Evolutionary conservation across 768 basidiomycete species (phyloP).

Genomic region (Steccherinum ochraceum): DNA sequence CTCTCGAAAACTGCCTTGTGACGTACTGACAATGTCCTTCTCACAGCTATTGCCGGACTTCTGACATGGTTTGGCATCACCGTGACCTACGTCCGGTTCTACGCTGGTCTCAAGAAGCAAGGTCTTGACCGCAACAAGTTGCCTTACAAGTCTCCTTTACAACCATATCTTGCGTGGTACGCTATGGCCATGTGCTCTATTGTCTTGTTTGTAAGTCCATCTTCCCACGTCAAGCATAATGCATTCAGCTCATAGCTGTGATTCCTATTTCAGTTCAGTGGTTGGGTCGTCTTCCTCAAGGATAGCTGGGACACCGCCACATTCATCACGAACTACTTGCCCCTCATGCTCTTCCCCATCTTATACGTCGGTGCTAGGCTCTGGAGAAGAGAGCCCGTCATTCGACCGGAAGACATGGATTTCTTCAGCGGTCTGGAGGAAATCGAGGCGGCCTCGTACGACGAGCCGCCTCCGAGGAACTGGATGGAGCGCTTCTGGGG

Average conservation of each 20-base stretch:
- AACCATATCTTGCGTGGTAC: slow-evolving; percentile 37
- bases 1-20: too few species aligned
- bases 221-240: slow-evolving; percentile 27
- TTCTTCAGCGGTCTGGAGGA: slow-evolving; percentile 54
- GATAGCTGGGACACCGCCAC: slow-evolving; percentile 47
- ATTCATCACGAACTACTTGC: slow-evolving; percentile 86
- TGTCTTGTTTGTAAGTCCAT: slow-evolving; percentile 53
- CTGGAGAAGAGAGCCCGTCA: slow-evolving; percentile 39
- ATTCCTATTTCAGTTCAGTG: slow-evolving; percentile 49
- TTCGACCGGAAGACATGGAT: slow-evolving; percentile 71
- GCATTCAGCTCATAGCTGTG: slow-evolving; percentile 22
- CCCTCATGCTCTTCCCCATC: slow-evolving; percentile 62
- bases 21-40: too few species aligned
- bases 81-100: slow-evolving; percentile 41
- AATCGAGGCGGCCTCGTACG: slow-evolving; percentile 34
- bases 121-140: slow-evolving; percentile 41
- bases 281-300: slow-evolving; percentile 46
- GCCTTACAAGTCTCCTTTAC: slow-evolving; percentile 36
- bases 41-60: slow-evolving; percentile 33
- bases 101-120: slow-evolving; percentile 40
- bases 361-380: slow-evolving; percentile 59
- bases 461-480: slow-evolving; percentile 69
- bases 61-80: slow-evolving; percentile 39
- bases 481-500: slow-evolving; percentile 66
- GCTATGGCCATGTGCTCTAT: slow-evolving; percentile 29